phyloP scores from a whole-genome alignment of 129 eudicot species.

The Arctium minus region DNA sequence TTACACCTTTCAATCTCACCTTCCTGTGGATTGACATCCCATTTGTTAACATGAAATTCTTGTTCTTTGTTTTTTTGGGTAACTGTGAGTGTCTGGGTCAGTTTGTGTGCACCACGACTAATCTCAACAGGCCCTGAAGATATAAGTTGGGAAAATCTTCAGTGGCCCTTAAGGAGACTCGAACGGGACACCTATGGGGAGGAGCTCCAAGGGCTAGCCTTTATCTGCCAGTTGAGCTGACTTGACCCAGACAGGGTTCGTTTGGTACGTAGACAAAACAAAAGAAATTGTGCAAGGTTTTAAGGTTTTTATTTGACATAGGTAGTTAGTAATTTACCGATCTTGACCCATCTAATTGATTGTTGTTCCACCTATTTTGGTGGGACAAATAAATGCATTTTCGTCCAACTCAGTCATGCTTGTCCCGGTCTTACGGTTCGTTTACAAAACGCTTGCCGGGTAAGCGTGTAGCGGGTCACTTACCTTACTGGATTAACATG shows the following conservation, averaged over 20 bases:
- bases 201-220: neutral
- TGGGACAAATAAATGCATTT: neutral
- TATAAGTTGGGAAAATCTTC: neutral
- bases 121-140: neutral
- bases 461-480: no score
- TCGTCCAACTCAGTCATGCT: neutral
- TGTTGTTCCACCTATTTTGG: neutral
- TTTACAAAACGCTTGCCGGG: no score
- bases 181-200: neutral
- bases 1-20: conserved; percentile 80
- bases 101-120: neutral
- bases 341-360: neutral
- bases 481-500: no score
- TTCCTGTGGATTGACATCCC: conserved; percentile 43
- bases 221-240: neutral
- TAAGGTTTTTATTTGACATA: neutral
- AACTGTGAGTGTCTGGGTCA: neutral
- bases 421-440: neutral
- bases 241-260: neutral
- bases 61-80: neutral
- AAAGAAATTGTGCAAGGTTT: neutral
- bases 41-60: neutral
- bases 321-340: neutral
- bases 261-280: neutral
- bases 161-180: neutral